These are phyloP conservation scores for Vitis labrusca DNA, from an alignment of 164 flowering plant species.

Conservation along the genomic window DNA sequence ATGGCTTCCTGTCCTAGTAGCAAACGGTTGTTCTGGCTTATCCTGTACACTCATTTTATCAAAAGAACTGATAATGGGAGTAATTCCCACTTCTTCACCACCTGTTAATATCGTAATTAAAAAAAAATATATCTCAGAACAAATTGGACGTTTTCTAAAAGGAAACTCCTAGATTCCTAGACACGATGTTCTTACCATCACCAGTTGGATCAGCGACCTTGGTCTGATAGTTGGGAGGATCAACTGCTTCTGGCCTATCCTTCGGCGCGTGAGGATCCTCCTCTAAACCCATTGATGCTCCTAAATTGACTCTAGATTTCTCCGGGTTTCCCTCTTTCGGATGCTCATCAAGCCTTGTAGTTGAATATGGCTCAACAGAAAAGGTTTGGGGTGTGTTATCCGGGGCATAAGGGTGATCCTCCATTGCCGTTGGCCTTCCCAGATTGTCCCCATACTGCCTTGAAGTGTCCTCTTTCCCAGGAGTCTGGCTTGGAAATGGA, in stretches of 20 bases:
- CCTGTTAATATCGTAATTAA: constrained; percentile 25
- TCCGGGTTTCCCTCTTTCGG: constrained; percentile 2
- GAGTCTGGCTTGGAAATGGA: no score
- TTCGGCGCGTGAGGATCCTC: constrained; percentile 44
- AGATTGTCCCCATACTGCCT: constrained; percentile 5
- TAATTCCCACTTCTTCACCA: constrained; percentile 37
- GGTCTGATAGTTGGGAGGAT: constrained; percentile 35
- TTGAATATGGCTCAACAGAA: constrained; percentile 6
- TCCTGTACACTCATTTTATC: constrained; percentile 36
- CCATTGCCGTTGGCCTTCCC: constrained; percentile 4
- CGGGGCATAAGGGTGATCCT: constrained; percentile 7
- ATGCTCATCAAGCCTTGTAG: constrained; percentile 4
- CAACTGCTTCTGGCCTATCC: constrained; percentile 1
- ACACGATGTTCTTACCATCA: constrained; percentile 18
- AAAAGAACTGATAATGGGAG: constrained; percentile 30
- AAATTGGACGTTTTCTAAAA: background rate
- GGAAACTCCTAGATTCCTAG: background rate
- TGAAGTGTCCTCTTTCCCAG: background rate
- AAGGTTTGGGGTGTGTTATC: constrained; percentile 5
- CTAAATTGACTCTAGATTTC: constrained; percentile 11
- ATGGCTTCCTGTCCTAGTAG: constrained; percentile 46
- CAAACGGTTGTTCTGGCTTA: constrained; percentile 4
- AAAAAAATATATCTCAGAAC: background rate
- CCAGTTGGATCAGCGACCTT: constrained; percentile 46
- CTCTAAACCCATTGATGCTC: constrained; percentile 18